These are phyloP conservation scores for Pseudisothecium myosuroides DNA, from an alignment of 225 moss, liverwort and hornwort genomes.

Conservation along the genomic window DNA sequence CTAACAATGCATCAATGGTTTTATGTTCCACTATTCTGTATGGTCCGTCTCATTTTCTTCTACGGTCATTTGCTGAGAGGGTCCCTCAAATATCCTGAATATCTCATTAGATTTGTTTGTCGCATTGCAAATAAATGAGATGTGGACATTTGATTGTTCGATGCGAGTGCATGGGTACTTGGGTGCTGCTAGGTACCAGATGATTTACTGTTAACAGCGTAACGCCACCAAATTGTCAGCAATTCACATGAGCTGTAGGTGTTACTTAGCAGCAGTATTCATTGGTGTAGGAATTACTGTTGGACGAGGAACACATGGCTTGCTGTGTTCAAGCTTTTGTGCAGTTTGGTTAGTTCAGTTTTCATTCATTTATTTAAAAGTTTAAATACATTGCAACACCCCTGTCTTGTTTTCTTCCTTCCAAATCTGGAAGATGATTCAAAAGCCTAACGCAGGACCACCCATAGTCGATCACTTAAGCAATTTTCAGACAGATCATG, in stretches of 20 bases:
- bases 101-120: background rate
- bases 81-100: background rate
- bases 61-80: background rate
- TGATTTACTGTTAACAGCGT: no score
- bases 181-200: background rate
- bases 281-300: background rate
- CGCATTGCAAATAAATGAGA: background rate
- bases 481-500: no score
- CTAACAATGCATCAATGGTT: background rate
- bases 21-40: background rate
- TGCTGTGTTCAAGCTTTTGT: background rate
- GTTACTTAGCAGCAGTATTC: background rate
- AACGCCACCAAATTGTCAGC: background rate
- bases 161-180: background rate
- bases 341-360: background rate
- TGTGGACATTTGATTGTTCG: background rate
- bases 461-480: no score
- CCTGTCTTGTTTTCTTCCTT: background rate
- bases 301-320: background rate
- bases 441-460: no score
- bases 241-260: background rate
- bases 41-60: background rate
- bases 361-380: background rate
- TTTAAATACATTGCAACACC: no score
- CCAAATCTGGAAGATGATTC: background rate